Base-by-base conservation (phyloP, 228 moss, liverwort and hornwort genomes). In the Sphagnum magellanicum region DNA sequence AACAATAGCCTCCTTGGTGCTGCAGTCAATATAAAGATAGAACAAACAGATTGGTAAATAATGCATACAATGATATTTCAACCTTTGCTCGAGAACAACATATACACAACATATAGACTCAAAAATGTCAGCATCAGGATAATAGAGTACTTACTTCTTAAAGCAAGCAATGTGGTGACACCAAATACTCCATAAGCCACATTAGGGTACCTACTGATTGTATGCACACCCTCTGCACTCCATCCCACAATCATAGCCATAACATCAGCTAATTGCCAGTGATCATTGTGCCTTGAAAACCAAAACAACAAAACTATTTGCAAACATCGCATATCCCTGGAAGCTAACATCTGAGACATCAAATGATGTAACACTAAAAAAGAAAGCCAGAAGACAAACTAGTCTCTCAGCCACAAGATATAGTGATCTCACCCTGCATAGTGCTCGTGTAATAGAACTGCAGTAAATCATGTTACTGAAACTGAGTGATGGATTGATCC, bases 1-100 rank as follows among this genome's bases (percentile, higher is more conserved):
- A 87, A 93, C 61, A 98, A 71, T 67, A 98, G 59, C 59, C 91
- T 81, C 83, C 97, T 91, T 52, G 97, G 93, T 81, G 89, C 97
- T 98, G 83, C 63, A 79, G 69, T 69, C 50, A 16, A 66, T 14
- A 63, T 63, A 70, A 14, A 50, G 32, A 32, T 32, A 32, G 32
- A 32, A 32, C 32, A 53, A 51, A 71, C 12, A 32, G 6, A 60
- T 59, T 66, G 60, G 5, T 53, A 49, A 53, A 60, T 49, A 52
- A 70, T 55, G 4, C 55, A 63, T 51, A 50, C 9, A 32, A 32
- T 32, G 32, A 32, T 32, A 3, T 32, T 32, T 32, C 32, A 32
- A 32, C 32, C 32, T 32, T 32, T 32, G 32, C 32, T 32, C 10
- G 64, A 65, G 6, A 65, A 48, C 64, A 32, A 32, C 32, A 32